Conservation (phyloP, 768 basidiomycete genomes). For the Russula sp. region DNA sequence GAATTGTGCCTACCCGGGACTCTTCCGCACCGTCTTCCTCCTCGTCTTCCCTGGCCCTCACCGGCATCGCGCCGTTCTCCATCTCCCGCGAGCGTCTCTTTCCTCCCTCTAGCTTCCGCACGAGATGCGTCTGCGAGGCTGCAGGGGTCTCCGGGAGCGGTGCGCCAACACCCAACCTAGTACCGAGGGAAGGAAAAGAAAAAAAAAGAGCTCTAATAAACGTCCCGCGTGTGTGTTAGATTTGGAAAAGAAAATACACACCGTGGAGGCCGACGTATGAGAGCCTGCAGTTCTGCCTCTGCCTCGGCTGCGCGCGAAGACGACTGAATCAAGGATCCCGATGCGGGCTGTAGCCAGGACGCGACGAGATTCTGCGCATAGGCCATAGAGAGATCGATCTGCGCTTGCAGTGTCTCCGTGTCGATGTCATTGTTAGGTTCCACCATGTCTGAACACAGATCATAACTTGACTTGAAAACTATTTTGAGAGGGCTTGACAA, state of each 20-base stretch:
- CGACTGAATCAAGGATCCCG: slow-evolving; percentile 24
- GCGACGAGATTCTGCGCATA: slow-evolving; percentile 66
- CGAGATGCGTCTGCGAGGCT: slow-evolving; percentile 43
- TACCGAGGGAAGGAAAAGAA: background rate
- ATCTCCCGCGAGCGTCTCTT: slow-evolving; percentile 45
- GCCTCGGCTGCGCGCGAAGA: slow-evolving; percentile 21
- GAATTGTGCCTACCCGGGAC: slow-evolving; percentile 47
- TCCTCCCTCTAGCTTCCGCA: slow-evolving; percentile 45
- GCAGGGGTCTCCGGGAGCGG: slow-evolving; percentile 42
- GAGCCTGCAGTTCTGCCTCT: slow-evolving; percentile 54
- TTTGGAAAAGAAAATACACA: slow-evolving; percentile 31
- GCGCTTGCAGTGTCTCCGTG: slow-evolving; percentile 67
- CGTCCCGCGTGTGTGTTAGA: background rate
- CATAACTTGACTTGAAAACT: slow-evolving; percentile 8
- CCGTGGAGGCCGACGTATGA: slow-evolving; percentile 68
- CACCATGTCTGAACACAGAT: slow-evolving; percentile 16
- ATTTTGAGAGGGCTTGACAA: background rate
- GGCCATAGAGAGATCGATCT: slow-evolving; percentile 75
- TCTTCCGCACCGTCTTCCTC: slow-evolving; percentile 44
- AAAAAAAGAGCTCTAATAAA: background rate
- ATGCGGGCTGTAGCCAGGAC: slow-evolving; percentile 54
- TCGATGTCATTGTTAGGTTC: slow-evolving; percentile 57
- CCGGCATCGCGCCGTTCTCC: slow-evolving; percentile 28
- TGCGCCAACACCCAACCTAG: slow-evolving; percentile 73
- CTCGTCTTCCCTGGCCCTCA: slow-evolving; percentile 33